Evolutionary conservation across 306 rosid species (phyloP), one percentile per base, ranked within the genome.

Genomic region (Mimosa bimucronata): DNA sequence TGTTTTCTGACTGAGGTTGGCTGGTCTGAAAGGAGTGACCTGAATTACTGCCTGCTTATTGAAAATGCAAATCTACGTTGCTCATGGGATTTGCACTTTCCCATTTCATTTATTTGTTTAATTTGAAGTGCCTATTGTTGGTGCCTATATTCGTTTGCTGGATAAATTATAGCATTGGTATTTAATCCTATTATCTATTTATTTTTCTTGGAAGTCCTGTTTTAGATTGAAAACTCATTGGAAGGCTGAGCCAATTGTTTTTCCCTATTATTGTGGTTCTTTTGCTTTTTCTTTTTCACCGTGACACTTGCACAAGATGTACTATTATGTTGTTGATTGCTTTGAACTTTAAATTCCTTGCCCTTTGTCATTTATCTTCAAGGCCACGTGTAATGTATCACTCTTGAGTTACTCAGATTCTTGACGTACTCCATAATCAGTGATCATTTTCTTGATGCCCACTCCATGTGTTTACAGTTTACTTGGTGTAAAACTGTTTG

Each of bases 381-480:
- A 19, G 52, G 44, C 66, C 38, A 11, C 23, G 52, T 73, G 45
- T 31, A 73, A 62, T 19, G 50, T 45, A 37, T 18, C 66, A 23
- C 7, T 78, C 40, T n/a, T 61, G 53, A 65, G 28, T 73, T 48
- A 7, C 73, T 74, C 57, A 52, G 60, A 52, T 80, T 53, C 37
- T 41, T 26, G 2, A 8, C 57, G 25, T 53, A 37, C 21, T 42
- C 42, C 65, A 70, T 76, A 30, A 70, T 70, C 65, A 53, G 66
- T 71, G 52, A 9, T 9, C 73, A n/a, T 50, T 75, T 79, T 48
- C 75, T 75, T 53, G 26, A 75, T 68, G 78, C 64, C 72, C 69
- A 46, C 69, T 57, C 62, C 15, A 23, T 30, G 16, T 71, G 78
- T 77, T 78, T 77, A 72, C 58, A 62, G 77, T 77, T 70, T 66